phyloP scores from a whole-genome alignment of 768 basidiomycete species.

The Gelatoporia subvermispora region DNA sequence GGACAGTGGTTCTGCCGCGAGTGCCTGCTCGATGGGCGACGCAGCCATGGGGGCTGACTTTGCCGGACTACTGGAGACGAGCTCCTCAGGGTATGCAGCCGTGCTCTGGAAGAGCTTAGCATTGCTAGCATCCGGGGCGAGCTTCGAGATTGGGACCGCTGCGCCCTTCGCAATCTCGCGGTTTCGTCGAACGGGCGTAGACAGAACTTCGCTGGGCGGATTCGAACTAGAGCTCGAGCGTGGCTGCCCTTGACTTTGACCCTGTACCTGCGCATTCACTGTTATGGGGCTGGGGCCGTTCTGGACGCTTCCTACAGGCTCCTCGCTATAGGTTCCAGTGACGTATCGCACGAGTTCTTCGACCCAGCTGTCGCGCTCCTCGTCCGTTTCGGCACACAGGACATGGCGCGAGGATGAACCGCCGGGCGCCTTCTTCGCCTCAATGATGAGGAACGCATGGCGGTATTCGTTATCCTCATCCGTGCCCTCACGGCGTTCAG shows the following conservation, averaged over 20 bases:
- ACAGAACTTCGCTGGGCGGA: slow-evolving; percentile 33
- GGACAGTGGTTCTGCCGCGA: slow-evolving; percentile 58
- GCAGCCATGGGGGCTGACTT: slow-evolving; percentile 43
- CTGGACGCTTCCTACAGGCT: slow-evolving; percentile 38
- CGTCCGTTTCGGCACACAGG: slow-evolving; percentile 93
- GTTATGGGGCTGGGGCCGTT: slow-evolving; percentile 12
- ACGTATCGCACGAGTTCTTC: slow-evolving; percentile 88
- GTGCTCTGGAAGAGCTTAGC: slow-evolving; percentile 50
- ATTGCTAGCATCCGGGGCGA: slow-evolving; percentile 49
- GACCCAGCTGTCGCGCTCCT: slow-evolving; percentile 92
- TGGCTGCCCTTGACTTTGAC: slow-evolving; percentile 28
- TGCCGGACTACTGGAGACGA: slow-evolving; percentile 16
- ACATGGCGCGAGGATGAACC: slow-evolving; percentile 81
- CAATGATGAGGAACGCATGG: slow-evolving; percentile 96
- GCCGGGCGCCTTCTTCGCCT: slow-evolving; percentile 69
- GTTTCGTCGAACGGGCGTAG: slow-evolving; percentile 38
- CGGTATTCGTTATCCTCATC: slow-evolving; percentile 93
- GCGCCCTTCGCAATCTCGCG: slow-evolving; percentile 49
- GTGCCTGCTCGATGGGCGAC: slow-evolving; percentile 26
- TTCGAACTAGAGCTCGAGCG: slow-evolving; percentile 55
- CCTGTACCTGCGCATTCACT: slow-evolving; percentile 1
- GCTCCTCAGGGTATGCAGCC: slow-evolving; percentile 6
- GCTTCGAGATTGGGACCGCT: slow-evolving; percentile 52
- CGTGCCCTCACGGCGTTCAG: slow-evolving; percentile 38
- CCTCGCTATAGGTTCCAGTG: slow-evolving; percentile 74